phyloP scores from a whole-genome alignment of 1,284 basidiomycete genomes.

The Schizophyllum commune region DNA sequence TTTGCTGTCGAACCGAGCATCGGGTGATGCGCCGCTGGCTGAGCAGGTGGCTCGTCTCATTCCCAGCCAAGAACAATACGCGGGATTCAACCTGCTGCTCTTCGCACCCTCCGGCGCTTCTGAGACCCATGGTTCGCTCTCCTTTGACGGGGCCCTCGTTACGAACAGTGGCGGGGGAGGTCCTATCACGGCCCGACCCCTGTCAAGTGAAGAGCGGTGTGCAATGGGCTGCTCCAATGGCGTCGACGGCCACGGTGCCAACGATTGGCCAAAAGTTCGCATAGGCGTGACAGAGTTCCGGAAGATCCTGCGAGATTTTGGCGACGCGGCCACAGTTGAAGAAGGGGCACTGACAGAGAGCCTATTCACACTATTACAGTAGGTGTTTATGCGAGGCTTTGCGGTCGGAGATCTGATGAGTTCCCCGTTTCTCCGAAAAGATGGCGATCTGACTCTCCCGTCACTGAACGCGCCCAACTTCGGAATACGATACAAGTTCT shows the following conservation, averaged over 20 bases:
- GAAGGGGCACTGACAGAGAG: conserved; percentile 46
- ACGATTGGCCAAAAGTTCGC: conserved; percentile 65
- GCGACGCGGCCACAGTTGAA: conserved; percentile 24
- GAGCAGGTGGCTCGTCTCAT: conserved; percentile 37
- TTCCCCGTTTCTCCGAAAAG: conserved; percentile 26
- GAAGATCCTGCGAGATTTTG: neutral
- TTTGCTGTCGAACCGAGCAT: conserved; percentile 37
- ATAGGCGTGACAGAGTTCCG: conserved; percentile 33
- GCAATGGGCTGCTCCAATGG: conserved; percentile 67
- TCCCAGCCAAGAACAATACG: conserved; percentile 43
- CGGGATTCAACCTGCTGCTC: conserved; percentile 74
- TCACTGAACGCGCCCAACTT: conserved; percentile 42
- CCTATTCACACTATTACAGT: conserved; percentile 62
- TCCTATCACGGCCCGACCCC: conserved; percentile 40
- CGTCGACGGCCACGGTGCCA: conserved; percentile 47
- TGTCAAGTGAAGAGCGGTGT: conserved; percentile 38
- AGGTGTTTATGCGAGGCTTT: conserved; percentile 25
- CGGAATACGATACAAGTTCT: conserved; percentile 55
- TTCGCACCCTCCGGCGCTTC: conserved; percentile 24
- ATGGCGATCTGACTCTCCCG: conserved; percentile 38
- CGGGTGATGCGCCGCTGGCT: conserved; percentile 27
- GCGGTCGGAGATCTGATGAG: conserved; percentile 7
- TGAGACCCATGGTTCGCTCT: conserved; percentile 18
- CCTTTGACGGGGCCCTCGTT: conserved; percentile 45
- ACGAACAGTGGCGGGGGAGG: conserved; percentile 68